phyloP scores from a whole-genome alignment of 768 basidiomycete genomes.

The Pulveroboletus sp. region DNA sequence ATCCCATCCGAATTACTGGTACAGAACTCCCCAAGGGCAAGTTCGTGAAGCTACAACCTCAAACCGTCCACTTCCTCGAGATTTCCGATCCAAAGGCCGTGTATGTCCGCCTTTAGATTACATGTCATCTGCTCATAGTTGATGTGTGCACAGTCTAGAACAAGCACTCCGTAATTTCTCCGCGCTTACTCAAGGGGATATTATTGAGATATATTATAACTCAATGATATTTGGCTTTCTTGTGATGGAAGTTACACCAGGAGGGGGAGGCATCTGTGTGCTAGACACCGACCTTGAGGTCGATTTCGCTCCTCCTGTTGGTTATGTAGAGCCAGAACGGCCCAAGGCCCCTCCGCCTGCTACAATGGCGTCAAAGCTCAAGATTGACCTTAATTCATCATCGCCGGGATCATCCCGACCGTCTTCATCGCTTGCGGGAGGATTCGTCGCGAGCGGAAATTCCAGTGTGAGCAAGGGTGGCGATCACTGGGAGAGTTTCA shows the following conservation, averaged over 20 bases:
- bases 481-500: slow-evolving; percentile 93
- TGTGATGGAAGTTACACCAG: slow-evolving; percentile 89
- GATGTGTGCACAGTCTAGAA: slow-evolving; percentile 62
- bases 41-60: slow-evolving; percentile 94
- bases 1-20: slow-evolving; percentile 90
- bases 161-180: slow-evolving; percentile 93
- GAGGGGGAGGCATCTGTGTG: slow-evolving; percentile 82
- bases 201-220: slow-evolving; percentile 98
- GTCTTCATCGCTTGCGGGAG: slow-evolving; percentile 66
- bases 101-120: slow-evolving; percentile 45
- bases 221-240: slow-evolving; percentile 91
- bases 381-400: slow-evolving; percentile 84
- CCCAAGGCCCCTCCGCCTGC: slow-evolving; percentile 74
- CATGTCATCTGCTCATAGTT: background rate
- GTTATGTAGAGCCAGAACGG: slow-evolving; percentile 91
- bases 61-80: slow-evolving; percentile 91
- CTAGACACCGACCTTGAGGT: slow-evolving; percentile 98
- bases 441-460: slow-evolving; percentile 50
- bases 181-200: slow-evolving; percentile 88
- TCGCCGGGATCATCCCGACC: slow-evolving; percentile 86
- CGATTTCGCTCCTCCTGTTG: slow-evolving; percentile 90
- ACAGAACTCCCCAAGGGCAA: slow-evolving; percentile 88
- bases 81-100: slow-evolving; percentile 97
- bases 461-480: slow-evolving; percentile 66
- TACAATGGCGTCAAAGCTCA: slow-evolving; percentile 96